A percentile compares a stretch with the other conserved stretches of the same genome.
Conservation (phyloP, 495 filamentous ascomycete genomes). For the Opeltia flavorubescens region DNA sequence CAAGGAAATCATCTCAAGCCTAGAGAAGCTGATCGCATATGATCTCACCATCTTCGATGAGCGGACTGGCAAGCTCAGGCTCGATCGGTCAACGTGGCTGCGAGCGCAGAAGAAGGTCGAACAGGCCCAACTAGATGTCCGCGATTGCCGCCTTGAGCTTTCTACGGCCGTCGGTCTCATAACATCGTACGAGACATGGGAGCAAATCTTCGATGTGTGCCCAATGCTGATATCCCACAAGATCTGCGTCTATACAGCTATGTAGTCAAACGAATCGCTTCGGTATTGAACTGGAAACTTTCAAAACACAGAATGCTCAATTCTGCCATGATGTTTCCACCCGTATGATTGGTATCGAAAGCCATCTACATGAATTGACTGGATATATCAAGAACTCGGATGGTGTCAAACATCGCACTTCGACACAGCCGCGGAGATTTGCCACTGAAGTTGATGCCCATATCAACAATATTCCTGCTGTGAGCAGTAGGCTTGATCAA, state of each 20-base stretch:
- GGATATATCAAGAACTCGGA: neutral
- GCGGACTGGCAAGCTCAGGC: neutral
- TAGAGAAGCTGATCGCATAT: conserved; percentile 6
- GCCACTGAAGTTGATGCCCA: too few relatives aligned
- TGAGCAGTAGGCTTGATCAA: too few relatives aligned
- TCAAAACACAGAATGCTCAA: neutral
- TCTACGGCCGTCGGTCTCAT: neutral
- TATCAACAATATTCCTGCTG: neutral
- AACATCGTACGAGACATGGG: neutral
- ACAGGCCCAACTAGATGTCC: neutral
- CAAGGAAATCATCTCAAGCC: neutral
- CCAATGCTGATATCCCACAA: neutral
- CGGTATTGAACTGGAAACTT: neutral
- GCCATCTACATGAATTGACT: neutral
- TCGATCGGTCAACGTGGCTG: conserved; percentile 5
- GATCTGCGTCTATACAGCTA: neutral
- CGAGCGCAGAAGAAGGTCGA: neutral
- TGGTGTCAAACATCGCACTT: neutral
- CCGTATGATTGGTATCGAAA: neutral
- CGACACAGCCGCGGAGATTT: neutral
- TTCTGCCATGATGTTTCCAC: neutral
- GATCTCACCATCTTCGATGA: conserved; percentile 1
- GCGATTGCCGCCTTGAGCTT: neutral
- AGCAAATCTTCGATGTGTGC: neutral
- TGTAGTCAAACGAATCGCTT: neutral